Evolutionary conservation across 176 grass and related monocot species (phyloP).

Genomic region (Aegilops speltoides): DNA sequence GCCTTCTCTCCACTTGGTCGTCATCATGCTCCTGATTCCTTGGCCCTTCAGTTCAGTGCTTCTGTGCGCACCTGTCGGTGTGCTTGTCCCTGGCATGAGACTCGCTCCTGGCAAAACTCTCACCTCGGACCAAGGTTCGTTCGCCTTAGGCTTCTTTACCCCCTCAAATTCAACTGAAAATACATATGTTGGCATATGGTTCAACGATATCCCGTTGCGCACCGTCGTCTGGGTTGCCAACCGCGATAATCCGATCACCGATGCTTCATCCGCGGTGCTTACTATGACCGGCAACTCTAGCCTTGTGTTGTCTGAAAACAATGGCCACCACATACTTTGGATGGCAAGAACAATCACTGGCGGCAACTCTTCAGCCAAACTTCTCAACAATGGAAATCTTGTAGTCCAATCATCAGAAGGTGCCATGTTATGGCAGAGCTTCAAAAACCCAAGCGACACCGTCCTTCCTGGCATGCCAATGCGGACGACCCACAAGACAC

Average conservation of each 20-base stretch:
- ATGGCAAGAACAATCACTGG: not conserved
- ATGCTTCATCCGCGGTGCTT: not conserved
- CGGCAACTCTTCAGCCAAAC: not conserved
- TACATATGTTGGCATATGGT: constrained; percentile 40
- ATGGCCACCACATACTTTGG: constrained; percentile 23
- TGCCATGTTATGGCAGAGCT: constrained; percentile 41
- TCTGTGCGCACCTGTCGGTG: not conserved
- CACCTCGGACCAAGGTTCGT: constrained; percentile 1
- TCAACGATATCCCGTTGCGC: not conserved
- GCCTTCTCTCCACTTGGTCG: not conserved
- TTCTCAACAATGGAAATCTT: constrained; percentile 36
- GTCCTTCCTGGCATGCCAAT: constrained; percentile 33
- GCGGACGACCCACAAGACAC: not conserved
- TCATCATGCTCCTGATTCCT: constrained; percentile 5
- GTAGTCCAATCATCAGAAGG: not conserved
- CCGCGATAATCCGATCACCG: not conserved
- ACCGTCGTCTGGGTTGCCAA: constrained; percentile 35
- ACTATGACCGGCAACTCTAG: constrained; percentile 6
- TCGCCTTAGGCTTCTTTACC: constrained; percentile 29
- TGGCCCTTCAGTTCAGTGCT: not conserved
- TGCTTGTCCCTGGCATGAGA: not conserved
- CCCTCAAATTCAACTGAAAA: constrained; percentile 28
- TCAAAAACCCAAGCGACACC: constrained; percentile 33
- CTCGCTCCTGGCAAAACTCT: not conserved
- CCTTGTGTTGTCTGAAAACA: constrained; percentile 18